These are phyloP conservation scores for Alternaria brassicae DNA, from an alignment of 2,329 filamentous ascomycete genomes.

Conservation along the genomic window DNA sequence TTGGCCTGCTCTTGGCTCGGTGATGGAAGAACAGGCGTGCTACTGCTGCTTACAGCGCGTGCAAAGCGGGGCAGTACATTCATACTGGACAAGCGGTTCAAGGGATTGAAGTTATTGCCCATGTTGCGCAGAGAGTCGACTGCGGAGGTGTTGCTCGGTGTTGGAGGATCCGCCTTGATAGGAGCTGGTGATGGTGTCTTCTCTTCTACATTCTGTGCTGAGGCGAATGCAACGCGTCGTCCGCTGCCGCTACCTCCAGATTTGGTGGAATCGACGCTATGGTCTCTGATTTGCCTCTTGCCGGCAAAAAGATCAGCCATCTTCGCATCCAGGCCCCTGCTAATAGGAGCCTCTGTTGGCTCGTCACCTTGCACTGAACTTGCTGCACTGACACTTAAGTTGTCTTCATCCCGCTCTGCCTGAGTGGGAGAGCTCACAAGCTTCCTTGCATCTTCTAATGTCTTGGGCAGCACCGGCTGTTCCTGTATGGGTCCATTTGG, in stretches of 20 bases:
- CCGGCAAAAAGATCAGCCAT: slow-evolving; percentile 76
- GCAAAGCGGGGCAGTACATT: slow-evolving; percentile 79
- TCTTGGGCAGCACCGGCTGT: slow-evolving; percentile 74
- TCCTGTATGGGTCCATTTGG: slow-evolving; percentile 42
- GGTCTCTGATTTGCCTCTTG: slow-evolving; percentile 69
- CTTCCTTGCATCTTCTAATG: slow-evolving; percentile 89
- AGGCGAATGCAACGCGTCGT: slow-evolving; percentile 62
- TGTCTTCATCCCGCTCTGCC: slow-evolving; percentile 59
- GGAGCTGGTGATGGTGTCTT: slow-evolving; percentile 32
- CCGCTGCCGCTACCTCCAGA: slow-evolving; percentile 69
- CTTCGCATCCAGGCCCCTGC: slow-evolving; percentile 60
- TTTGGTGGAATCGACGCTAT: slow-evolving; percentile 75
- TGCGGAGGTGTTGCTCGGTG: slow-evolving; percentile 60
- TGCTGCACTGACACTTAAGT: slow-evolving; percentile 57
- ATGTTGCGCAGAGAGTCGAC: slow-evolving; percentile 84
- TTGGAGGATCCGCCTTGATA: slow-evolving; percentile 36
- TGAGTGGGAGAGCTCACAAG: slow-evolving; percentile 77
- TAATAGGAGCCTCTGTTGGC: slow-evolving; percentile 32
- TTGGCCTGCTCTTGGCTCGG: slow-evolving; percentile 46
- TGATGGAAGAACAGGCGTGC: slow-evolving; percentile 52
- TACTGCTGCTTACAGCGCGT: slow-evolving; percentile 55
- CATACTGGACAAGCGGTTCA: slow-evolving; percentile 78
- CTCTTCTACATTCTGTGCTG: slow-evolving; percentile 31
- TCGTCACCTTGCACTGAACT: slow-evolving; percentile 60
- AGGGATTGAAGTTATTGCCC: slow-evolving; percentile 81